Percentiles rank a stretch among this genome's conserved stretches.
phyloP scores from a whole-genome alignment of 805 yeast species.

The Candida namnaoensis region DNA sequence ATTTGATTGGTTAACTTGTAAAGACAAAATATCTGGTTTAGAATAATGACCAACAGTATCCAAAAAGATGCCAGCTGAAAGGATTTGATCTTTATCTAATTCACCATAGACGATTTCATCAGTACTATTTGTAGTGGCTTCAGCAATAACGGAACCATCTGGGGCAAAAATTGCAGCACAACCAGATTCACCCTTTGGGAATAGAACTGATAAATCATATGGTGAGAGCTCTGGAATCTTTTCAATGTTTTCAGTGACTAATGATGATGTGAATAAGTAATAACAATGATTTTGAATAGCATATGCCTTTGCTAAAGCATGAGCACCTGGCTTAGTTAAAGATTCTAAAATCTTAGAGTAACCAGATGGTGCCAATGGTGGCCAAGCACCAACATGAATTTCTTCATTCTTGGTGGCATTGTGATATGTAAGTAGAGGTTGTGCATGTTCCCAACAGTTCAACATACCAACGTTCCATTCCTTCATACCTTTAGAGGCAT shows the following conservation, averaged over 20 bases:
- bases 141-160: slow-evolving; percentile 7
- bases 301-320: slow-evolving; percentile 6
- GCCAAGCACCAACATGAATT: slow-evolving; percentile 15
- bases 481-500: neutral
- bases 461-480: slow-evolving; percentile 9
- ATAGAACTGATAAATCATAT: neutral
- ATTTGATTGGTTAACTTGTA: neutral
- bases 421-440: slow-evolving; percentile 12
- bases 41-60: slow-evolving; percentile 17
- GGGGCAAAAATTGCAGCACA: slow-evolving; percentile 11
- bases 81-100: slow-evolving; percentile 10
- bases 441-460: slow-evolving; percentile 16
- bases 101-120: slow-evolving; percentile 13
- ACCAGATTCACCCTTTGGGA: slow-evolving; percentile 1
- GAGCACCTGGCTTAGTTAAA: slow-evolving; percentile 1
- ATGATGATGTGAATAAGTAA: slow-evolving; percentile 3
- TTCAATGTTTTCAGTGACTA: slow-evolving; percentile 4
- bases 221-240: no score
- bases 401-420: slow-evolving; percentile 9
- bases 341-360: neutral
- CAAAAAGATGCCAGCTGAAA: slow-evolving; percentile 8
- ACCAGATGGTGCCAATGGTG: neutral
- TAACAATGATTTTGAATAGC: slow-evolving; percentile 3
- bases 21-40: slow-evolving; percentile 4
- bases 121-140: slow-evolving; percentile 5